Base-by-base conservation (phyloP, 108 stramenopile species). In the Cyclotella baltica region DNA sequence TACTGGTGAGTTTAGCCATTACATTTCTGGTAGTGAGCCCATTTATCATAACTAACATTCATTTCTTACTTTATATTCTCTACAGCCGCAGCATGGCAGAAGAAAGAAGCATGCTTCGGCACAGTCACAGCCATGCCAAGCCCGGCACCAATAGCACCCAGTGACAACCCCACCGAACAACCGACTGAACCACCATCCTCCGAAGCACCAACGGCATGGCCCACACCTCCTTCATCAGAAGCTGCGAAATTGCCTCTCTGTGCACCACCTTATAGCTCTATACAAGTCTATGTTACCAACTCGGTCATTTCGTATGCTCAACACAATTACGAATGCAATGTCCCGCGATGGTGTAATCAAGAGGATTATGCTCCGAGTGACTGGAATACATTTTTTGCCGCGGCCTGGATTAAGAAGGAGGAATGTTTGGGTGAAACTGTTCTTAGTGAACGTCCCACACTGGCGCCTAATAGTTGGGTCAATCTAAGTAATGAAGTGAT, bases 321-420 rank as follows among this genome's bases (percentile, higher is more conserved):
- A 18, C n/a, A 51, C 67, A 67, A 67, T 29, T 67, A 67, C 35
- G 30, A 28, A 9, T 67, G 67, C n/a, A 30, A 30, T 0, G 50
- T 67, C 8, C 30, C 50, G 15, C 0, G 4, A 27, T 67, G 43
- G 67, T 67, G 67, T 29, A 67, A 51, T 51, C 59, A 34, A 61
- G 31, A 34, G 1, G 33, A 31, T 13, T 61, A 61, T 33, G 59
- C 59, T 9, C 59, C 59, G 13, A 11, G 1, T 4, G 48, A 67
- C 23, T 47, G 67, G 6, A 50, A 50, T 10, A 51, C 48, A 3
- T n/a, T 67, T 47, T 29, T 28, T 50, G 48, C 67, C 6, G 67
- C 67, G 3, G 67, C 67, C 1, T 67, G 67, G 67, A 51, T 22
- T 27, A 48, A 50, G 16, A 33, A 20, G n/a, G 59, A 34, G 11